phyloP scores from a whole-genome alignment of 768 basidiomycete genomes.

The Termitomyces sp. region DNA sequence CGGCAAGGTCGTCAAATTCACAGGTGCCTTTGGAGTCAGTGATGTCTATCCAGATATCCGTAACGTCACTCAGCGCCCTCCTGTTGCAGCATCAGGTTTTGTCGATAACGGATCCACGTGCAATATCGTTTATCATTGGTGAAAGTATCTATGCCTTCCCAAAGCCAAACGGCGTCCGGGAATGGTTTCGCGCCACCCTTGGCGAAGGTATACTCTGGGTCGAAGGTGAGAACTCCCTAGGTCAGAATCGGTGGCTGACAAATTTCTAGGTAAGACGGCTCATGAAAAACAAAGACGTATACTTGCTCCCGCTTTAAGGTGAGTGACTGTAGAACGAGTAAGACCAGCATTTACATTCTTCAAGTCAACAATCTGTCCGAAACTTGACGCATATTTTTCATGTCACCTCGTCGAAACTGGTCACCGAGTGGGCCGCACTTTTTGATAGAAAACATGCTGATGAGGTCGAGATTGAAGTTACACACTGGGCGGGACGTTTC shows the following conservation, averaged over 20 bases:
- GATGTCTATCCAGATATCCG: background rate
- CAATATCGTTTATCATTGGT: constrained; percentile 49
- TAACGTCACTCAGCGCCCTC: constrained; percentile 4
- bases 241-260: background rate
- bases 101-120: constrained; percentile 49
- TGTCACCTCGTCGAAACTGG: constrained; percentile 49
- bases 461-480: constrained; percentile 46
- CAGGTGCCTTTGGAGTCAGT: constrained; percentile 46
- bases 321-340: background rate
- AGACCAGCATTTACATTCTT: background rate
- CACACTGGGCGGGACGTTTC: constrained; percentile 55
- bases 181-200: constrained; percentile 56
- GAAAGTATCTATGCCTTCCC: constrained; percentile 55
- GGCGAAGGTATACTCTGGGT: constrained; percentile 65
- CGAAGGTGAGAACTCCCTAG: constrained; percentile 38
- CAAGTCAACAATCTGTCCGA: constrained; percentile 48
- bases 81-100: constrained; percentile 45
- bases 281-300: constrained; percentile 50
- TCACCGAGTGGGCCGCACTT: constrained; percentile 41
- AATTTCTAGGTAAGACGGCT: constrained; percentile 40
- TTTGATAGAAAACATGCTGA: constrained; percentile 35
- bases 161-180: constrained; percentile 56
- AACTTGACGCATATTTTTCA: constrained; percentile 46
- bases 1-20: constrained; percentile 50
- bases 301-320: constrained; percentile 58